phyloP scores from a whole-genome alignment of 306 rosid genomes.

The Vicia faba region DNA sequence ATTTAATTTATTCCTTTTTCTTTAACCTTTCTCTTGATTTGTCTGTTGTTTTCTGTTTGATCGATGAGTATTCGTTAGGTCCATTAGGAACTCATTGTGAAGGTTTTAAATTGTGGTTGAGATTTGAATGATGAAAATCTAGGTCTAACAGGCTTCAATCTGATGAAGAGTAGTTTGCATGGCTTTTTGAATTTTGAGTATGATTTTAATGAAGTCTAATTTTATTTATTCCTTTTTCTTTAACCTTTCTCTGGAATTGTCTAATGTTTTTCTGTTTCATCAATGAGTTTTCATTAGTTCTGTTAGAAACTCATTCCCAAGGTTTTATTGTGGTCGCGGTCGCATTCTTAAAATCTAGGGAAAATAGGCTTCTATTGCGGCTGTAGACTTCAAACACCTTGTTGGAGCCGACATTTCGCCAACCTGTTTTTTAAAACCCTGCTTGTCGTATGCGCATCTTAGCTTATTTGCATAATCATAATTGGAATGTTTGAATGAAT shows the following conservation, averaged over 20 bases:
- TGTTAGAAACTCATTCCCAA: neutral
- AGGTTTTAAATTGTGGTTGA: neutral
- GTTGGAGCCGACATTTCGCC: neutral
- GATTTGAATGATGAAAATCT: neutral
- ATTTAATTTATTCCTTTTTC: slow-evolving; percentile 1
- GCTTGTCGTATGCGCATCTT: neutral
- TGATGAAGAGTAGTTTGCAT: slow-evolving; percentile 20
- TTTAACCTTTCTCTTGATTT: neutral
- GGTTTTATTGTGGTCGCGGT: neutral
- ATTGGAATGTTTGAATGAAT: neutral
- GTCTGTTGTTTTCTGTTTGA: slow-evolving; percentile 20
- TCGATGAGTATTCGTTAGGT: slow-evolving; percentile 1
- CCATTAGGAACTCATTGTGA: neutral
- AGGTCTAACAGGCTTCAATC: neutral
- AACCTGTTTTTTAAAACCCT: neutral
- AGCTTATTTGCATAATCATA: neutral
- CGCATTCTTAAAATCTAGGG: neutral
- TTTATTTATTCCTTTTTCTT: neutral
- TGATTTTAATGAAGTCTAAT: neutral
- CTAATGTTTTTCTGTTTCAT: slow-evolving; percentile 12
- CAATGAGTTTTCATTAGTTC: neutral
- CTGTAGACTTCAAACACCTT: slow-evolving; percentile 1
- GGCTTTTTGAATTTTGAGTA: slow-evolving; percentile 16
- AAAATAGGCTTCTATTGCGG: neutral
- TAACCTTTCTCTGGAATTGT: neutral